Evolutionary conservation across 2,329 filamentous ascomycete genomes (phyloP), one percentile per base, ranked within the genome.

Genomic region (Ustulina deusta): DNA sequence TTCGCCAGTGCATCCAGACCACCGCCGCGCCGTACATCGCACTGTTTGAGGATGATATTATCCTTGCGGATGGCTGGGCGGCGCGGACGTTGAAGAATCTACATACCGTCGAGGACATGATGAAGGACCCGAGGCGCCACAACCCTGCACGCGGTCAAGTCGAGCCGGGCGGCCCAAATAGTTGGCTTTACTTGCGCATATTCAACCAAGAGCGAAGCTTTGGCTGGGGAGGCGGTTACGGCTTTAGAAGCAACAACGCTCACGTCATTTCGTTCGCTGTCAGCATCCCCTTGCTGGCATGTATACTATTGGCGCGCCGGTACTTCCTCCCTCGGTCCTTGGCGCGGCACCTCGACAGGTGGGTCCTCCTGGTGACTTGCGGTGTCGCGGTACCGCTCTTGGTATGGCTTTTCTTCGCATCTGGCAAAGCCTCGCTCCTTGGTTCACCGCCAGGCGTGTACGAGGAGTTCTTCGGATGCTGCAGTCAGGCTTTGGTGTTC

Each of bases 381-480:
- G 74, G 71, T 4, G n/a, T 77, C 15, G 73, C 73, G 1, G 74
- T 77, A 9, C 76, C 76, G 40, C 68, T 77, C 9, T 74, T 71
- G 52, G 62, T 74, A 25, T 78, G 76, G 76, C 69, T 77, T 2
- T 78, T 78, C 72, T 78, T 73, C 61, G 76, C 76, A 9, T 77
- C 76, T 7, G 76, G 76, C 29, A 78, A 78, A 69, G 75, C 76
- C 1, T 74, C 75, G 6, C 73, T 78, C 25, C 55, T 78, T 13
- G 71, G 73, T 38, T 55, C 75, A 15, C 65, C 71, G 3, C 69
- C 64, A 3, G 75, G 76, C 29, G 73, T 78, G 20, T 71, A 69
- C 51, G 76, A 78, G 65, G 75, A 78, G 55, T 78, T 69, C 60
- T 78, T 77, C 40, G 76, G 76, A 17, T 78, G 76, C 62, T 78